Base-by-base conservation (phyloP, 345 rosid species). In the Ceriops zippeliana region DNA sequence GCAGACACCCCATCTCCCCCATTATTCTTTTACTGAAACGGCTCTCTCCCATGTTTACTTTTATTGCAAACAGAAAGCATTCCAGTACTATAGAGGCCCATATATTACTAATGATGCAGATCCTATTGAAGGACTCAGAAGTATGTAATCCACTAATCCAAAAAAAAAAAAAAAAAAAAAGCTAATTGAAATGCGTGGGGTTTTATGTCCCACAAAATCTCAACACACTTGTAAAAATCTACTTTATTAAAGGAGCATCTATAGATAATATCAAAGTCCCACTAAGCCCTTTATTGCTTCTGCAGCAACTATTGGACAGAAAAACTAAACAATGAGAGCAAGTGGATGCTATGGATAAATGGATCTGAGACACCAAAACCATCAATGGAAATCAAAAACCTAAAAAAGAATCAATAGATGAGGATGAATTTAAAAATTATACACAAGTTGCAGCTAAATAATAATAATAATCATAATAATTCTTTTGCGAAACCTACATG, bases 251-350 rank as follows among this genome's bases (percentile, higher is more conserved):
- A 58, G 61, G 66, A 58, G 35, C 31, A 61, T 13, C 54, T 22
- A 2, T 31, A 47, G 35, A 52, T 7, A 21, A 38, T 52, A 49
- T 37, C 15, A 58, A 28, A 57, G 35, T 56, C 52, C 61, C 69
- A 72, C 77, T 62, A 30, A 57, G 52, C 58, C 71, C 74, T 63
- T 16, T 52, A 38, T 37, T 58, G 19, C 75, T 63, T 60, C 69
- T 69, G 66, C 62, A 62, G 11, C 61, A 57, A 26, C 62, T 31
- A 66, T 58, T 71, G 73, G 77, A 61, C 46, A 51, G 59, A 38
- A 63, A 32, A 49, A 72, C 65, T 42, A 42, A 70, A 49, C 26
- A 61, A 58, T 20, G 58, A 37, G 16, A 13, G 53, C 7, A 24
- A 27, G 2, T 28, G 62, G 65, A 26, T 6, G 58, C 28, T 38